A percentile compares a stretch with the other conserved stretches of the same genome.
These are phyloP conservation scores for Phytophthora lateralis DNA, from an alignment of 352 stramenopile genomes.

Conservation along the genomic window DNA sequence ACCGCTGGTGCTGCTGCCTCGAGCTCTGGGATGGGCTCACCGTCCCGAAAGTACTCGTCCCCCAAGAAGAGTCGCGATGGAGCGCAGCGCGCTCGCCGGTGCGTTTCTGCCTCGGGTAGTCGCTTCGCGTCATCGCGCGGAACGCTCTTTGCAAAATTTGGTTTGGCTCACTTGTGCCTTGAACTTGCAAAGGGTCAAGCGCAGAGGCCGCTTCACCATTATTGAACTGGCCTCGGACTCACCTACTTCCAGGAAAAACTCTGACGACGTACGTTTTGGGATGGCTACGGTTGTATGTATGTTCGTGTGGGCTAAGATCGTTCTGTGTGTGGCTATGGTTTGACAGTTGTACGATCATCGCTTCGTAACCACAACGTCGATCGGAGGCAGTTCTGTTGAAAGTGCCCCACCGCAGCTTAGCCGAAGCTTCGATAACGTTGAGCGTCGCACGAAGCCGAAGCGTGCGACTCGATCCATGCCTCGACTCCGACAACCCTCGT, in stretches of 20 bases:
- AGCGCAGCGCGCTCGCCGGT: constrained; percentile 37
- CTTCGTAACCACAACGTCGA: constrained; percentile 58
- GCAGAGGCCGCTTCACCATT: constrained; percentile 85
- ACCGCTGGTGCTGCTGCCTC: constrained; percentile 6
- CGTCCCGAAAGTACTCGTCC: constrained; percentile 40
- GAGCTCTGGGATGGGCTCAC: constrained; percentile 16
- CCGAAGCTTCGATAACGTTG: constrained; percentile 27
- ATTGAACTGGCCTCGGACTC: constrained; percentile 77
- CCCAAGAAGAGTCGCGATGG: constrained; percentile 40
- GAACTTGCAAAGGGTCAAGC: constrained; percentile 56
- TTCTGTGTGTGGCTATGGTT: constrained; percentile 11
- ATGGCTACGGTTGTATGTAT: neutral
- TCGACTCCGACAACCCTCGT: constrained; percentile 33
- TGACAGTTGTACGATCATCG: constrained; percentile 42
- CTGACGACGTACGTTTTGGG: constrained; percentile 49
- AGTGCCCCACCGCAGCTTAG: constrained; percentile 31
- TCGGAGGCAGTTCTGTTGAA: constrained; percentile 43
- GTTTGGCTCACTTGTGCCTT: constrained; percentile 14
- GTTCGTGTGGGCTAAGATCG: constrained; percentile 7
- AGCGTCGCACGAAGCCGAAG: constrained; percentile 34
- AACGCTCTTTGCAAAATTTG: constrained; percentile 17
- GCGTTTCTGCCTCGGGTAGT: constrained; percentile 17
- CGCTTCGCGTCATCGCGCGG: constrained; percentile 22
- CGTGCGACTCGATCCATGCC: constrained; percentile 48
- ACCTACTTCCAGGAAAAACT: constrained; percentile 53